Evolutionary conservation across 78 protist genomes (phyloP).

Genomic region (Monocercomonoides exilis): DNA sequence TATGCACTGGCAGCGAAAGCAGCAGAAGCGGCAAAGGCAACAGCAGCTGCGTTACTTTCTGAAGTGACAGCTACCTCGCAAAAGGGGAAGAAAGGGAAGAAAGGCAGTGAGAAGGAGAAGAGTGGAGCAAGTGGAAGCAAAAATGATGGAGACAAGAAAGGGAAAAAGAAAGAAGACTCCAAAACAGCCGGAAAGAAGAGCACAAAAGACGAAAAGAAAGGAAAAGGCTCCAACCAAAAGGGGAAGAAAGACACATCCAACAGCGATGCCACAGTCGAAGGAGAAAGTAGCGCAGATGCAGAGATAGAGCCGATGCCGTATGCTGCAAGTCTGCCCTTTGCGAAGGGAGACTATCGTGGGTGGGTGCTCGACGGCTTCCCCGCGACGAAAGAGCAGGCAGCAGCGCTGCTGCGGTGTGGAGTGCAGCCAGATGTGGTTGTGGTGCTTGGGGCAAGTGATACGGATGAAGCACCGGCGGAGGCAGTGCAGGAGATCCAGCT

Average conservation of each 20-base stretch:
- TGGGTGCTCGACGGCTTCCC: constrained; percentile 20
- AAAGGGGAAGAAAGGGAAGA: not conserved
- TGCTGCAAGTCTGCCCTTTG: constrained; percentile 1
- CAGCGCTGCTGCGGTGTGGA: not conserved
- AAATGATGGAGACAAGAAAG: not conserved
- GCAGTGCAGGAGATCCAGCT: too few species aligned
- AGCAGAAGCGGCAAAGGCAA: not conserved
- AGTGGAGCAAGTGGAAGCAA: too few species aligned
- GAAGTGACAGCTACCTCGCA: not conserved
- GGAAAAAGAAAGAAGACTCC: not conserved
- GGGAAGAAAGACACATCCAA: not conserved
- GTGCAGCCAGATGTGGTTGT: not conserved
- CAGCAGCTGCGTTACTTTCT: not conserved
- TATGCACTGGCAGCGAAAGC: not conserved
- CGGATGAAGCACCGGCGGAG: too few species aligned
- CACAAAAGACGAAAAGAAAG: not conserved
- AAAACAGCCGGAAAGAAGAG: not conserved
- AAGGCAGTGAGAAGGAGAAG: not conserved
- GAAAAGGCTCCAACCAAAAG: too few species aligned
- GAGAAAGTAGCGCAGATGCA: not conserved
- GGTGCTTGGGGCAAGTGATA: too few species aligned
- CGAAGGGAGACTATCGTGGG: constrained; percentile 9
- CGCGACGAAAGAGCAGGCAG: not conserved
- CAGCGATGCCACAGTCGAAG: not conserved
- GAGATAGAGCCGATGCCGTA: not conserved